Conservation (phyloP, 192 early-diverging fungal species). For the Rhizoclosmatium globosum region DNA sequence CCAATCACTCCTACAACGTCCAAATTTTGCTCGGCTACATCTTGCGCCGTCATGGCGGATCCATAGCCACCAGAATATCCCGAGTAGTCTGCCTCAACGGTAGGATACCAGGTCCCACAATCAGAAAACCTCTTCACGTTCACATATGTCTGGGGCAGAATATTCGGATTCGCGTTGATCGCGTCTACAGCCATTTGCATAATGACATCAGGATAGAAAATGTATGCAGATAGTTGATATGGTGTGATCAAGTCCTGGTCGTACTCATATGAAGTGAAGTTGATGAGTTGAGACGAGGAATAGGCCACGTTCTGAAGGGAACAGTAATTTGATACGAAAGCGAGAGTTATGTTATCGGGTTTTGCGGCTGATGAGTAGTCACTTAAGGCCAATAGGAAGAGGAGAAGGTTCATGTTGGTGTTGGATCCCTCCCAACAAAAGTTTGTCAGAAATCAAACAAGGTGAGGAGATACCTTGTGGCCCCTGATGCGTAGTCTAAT, state of each 20-base stretch:
- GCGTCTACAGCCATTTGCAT: constrained; percentile 3
- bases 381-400: background rate
- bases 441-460: constrained; percentile 1
- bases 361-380: background rate
- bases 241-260: background rate
- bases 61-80: constrained; percentile 13
- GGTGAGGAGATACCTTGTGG: background rate
- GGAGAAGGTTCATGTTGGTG: background rate
- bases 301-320: background rate
- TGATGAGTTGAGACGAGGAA: background rate
- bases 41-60: background rate
- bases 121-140: constrained; percentile 16
- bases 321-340: constrained; percentile 11
- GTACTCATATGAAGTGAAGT: constrained; percentile 4
- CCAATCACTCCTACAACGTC: constrained; percentile 13
- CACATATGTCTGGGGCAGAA: background rate
- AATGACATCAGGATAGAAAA: constrained; percentile 7
- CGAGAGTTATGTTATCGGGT: constrained; percentile 3
- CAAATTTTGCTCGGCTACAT: background rate
- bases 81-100: background rate
- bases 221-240: background rate
- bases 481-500: background rate
- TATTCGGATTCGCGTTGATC: background rate
- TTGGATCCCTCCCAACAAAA: background rate
- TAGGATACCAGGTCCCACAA: background rate